Percentiles rank a stretch among this genome's conserved stretches.
Conservation (phyloP, 805 yeast genomes). For the Kodamaea leandrae region DNA sequence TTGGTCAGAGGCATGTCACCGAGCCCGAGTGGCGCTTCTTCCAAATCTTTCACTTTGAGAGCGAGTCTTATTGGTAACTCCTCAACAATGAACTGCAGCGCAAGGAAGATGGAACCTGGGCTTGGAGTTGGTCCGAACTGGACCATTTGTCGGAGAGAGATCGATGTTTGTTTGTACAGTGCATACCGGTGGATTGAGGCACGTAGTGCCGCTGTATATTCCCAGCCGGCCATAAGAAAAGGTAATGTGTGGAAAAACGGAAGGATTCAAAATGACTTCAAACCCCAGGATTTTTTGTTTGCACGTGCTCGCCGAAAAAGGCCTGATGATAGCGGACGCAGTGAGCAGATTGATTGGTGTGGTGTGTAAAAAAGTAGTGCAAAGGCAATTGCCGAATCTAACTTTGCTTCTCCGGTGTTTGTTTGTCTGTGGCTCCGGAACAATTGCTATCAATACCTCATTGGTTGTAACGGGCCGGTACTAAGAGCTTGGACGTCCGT, state of each 20-base stretch:
- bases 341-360: too few species aligned
- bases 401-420: too few species aligned
- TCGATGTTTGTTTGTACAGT: conserved; percentile 75
- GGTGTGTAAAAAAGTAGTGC: too few species aligned
- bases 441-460: too few species aligned
- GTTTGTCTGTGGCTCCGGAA: too few species aligned
- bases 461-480: too few species aligned
- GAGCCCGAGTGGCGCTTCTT: conserved; percentile 73
- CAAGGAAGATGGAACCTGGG: conserved; percentile 76
- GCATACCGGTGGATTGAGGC: conserved; percentile 65
- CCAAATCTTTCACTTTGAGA: conserved; percentile 80
- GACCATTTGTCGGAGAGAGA: conserved; percentile 84
- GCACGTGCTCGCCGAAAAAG: background rate
- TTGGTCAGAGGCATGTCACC: conserved; percentile 70
- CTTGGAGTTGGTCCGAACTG: conserved; percentile 80
- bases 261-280: background rate
- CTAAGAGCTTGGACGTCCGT: too few species aligned
- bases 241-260: background rate
- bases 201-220: conserved; percentile 47
- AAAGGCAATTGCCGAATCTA: too few species aligned
- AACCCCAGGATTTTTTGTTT: background rate
- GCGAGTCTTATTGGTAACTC: conserved; percentile 87
- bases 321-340: too few species aligned
- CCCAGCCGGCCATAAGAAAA: conserved; percentile 35
- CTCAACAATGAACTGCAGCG: conserved; percentile 79